A percentile compares a stretch with the other conserved stretches of the same genome.
Evolutionary conservation across 2,329 filamentous ascomycete species (phyloP).

Genomic region (Nigrograna mackinnonii): DNA sequence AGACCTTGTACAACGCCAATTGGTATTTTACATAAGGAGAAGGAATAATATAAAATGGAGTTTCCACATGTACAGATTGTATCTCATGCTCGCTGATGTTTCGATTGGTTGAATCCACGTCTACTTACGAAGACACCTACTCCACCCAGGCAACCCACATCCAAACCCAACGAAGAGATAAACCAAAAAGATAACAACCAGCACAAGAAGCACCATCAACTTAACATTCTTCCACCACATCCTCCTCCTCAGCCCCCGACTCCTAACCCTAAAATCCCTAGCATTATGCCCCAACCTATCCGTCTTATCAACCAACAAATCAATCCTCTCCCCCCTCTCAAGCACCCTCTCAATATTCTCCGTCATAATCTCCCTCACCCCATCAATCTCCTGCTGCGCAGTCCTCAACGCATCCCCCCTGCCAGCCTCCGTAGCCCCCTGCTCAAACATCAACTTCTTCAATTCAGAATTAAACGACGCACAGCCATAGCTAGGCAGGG

Average conservation of each 20-base stretch:
- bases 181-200: conserved; percentile 74
- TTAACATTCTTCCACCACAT: conserved; percentile 99
- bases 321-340: conserved; percentile 86
- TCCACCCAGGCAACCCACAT: conserved; percentile 65
- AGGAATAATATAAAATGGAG: too few relatives aligned
- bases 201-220: conserved; percentile 76
- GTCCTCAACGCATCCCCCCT: conserved; percentile 81
- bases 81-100: too few relatives aligned
- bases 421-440: conserved; percentile 72
- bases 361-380: conserved; percentile 90
- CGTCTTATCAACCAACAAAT: conserved; percentile 94
- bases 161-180: conserved; percentile 75
- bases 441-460: conserved; percentile 78
- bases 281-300: conserved; percentile 87
- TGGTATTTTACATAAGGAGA: too few relatives aligned
- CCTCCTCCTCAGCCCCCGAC: conserved; percentile 79
- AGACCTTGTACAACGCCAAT: too few relatives aligned
- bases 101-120: too few relatives aligned
- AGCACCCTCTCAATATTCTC: conserved; percentile 90
- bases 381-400: conserved; percentile 88
- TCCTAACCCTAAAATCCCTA: conserved; percentile 86
- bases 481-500: conserved; percentile 86
- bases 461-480: conserved; percentile 83
- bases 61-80: too few relatives aligned
- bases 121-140: not conserved